phyloP scores from a whole-genome alignment of 352 stramenopile genomes.

The Globisporangium barbulae region DNA sequence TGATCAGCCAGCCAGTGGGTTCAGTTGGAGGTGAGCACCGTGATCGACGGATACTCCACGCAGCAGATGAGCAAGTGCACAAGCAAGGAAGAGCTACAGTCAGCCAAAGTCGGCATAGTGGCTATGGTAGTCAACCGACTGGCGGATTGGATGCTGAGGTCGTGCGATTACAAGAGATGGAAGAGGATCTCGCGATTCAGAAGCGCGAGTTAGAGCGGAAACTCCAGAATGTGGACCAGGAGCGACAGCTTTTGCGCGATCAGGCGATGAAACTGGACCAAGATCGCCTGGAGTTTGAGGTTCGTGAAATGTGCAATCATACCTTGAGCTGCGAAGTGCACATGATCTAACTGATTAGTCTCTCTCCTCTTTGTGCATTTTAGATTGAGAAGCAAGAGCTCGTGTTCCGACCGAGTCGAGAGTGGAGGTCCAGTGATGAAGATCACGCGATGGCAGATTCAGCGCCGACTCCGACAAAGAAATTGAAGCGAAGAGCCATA shows the following conservation, averaged over 20 bases:
- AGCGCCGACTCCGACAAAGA: conserved; percentile 17
- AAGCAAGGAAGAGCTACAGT: background rate
- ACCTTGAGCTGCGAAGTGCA: background rate
- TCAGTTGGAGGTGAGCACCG: background rate
- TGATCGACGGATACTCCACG: background rate
- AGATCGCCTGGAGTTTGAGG: conserved; percentile 59
- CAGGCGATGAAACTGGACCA: conserved; percentile 56
- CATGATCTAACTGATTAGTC: background rate
- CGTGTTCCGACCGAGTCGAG: conserved; percentile 18
- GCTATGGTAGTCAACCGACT: background rate
- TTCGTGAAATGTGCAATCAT: conserved; percentile 9
- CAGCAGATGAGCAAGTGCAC: background rate
- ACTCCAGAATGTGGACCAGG: conserved; percentile 37
- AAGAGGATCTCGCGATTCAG: conserved; percentile 36
- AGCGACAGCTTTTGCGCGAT: conserved; percentile 42
- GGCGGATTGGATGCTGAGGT: background rate
- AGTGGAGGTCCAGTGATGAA: background rate
- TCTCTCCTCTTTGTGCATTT: background rate
- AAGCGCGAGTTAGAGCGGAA: conserved; percentile 29
- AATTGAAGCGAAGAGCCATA: conserved; percentile 13
- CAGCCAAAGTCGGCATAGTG: background rate
- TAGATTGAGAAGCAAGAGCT: conserved; percentile 43
- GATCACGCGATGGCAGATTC: conserved; percentile 4
- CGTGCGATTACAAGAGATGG: background rate
- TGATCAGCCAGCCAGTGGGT: conserved; percentile 21